Evolutionary conservation across 2,329 filamentous ascomycete genomes (phyloP), one percentile per base, ranked within the genome.

Genomic region (Fusarium sp.): DNA sequence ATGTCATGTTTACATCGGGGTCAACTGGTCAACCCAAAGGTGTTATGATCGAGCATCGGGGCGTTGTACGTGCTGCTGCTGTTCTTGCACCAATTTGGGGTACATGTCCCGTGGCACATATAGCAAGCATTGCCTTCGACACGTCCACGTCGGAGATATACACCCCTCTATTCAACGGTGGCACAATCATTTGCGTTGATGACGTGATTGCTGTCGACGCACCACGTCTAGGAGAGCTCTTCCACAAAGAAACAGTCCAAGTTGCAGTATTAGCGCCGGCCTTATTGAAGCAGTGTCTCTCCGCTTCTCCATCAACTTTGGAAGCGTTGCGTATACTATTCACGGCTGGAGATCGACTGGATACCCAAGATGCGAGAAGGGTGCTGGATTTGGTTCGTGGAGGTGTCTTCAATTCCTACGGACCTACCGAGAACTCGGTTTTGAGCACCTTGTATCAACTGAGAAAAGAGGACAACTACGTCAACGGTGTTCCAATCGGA

Each of bases 21-120:
- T 75, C 70, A 6, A 75, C 72, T 1, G 73, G 71, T 11, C 32
- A 78, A 72, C 58, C 74, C 3, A 70, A 70, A 46, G 67, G 67
- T 7, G 67, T 70, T n/a, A 68, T 70, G 65, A 41, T 68, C 5
- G 67, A 70, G 25, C 67, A 64, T 3, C 64, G 65, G 3, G 48
- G 48, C 13, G 34, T 68, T 2, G 38, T 54, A 27, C 34, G 34
- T 12, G 30, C 30, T n/a, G 20, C 46, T 18, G 20, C 20, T 34
- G 48, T 52, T 34, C 30, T 34, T 25, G 25, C 30, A 5, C n/a
- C 48, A 52, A 25, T 49, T 24, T 49, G 46, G 46, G 29, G 46
- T 49, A 34, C 48, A 27, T 34, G 40, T 25, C 27, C 24, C 3
- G n/a, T 54, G 15, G 51, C 51, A 18, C 27, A 54, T 18, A 44